Percentiles rank a stretch among this genome's conserved stretches.
Evolutionary conservation across 1,284 basidiomycete species (phyloP).

Genomic region (Singerocomus inundabilis): DNA sequence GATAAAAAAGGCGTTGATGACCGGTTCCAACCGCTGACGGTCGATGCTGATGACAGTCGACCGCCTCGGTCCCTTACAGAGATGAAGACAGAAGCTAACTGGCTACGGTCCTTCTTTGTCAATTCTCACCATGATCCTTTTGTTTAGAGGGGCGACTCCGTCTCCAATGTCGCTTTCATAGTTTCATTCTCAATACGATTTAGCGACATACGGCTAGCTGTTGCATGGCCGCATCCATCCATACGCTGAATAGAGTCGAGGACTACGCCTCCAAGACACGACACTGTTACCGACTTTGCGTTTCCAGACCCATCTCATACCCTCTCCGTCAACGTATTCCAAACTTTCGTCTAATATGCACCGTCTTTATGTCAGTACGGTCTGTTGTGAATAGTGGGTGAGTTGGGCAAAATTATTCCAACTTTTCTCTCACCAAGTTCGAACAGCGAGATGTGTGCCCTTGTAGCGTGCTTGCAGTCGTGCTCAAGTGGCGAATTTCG

Average conservation of each 20-base stretch:
- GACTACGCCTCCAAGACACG: constrained; percentile 30
- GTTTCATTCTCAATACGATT: constrained; percentile 23
- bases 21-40: constrained; percentile 41
- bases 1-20: constrained; percentile 17
- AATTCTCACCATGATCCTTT: constrained; percentile 2
- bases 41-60: constrained; percentile 72
- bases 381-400: constrained; percentile 39
- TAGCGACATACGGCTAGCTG: constrained; percentile 21
- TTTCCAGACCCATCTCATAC: constrained; percentile 5
- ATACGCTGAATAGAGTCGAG: constrained; percentile 16
- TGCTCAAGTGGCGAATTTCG: constrained; percentile 39
- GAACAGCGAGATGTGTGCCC: constrained; percentile 38
- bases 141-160: not conserved
- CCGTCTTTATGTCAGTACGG: constrained; percentile 42
- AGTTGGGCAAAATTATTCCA: constrained; percentile 55
- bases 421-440: constrained; percentile 53
- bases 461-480: constrained; percentile 35
- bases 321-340: constrained; percentile 39
- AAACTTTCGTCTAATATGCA: constrained; percentile 48
- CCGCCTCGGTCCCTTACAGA: constrained; percentile 64
- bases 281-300: constrained; percentile 18
- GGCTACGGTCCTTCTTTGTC: constrained; percentile 56
- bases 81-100: constrained; percentile 74
- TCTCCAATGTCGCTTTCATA: constrained; percentile 1
- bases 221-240: constrained; percentile 28